Conservation (phyloP, 2,329 filamentous ascomycete genomes). For the Aureobasidium sp. region DNA sequence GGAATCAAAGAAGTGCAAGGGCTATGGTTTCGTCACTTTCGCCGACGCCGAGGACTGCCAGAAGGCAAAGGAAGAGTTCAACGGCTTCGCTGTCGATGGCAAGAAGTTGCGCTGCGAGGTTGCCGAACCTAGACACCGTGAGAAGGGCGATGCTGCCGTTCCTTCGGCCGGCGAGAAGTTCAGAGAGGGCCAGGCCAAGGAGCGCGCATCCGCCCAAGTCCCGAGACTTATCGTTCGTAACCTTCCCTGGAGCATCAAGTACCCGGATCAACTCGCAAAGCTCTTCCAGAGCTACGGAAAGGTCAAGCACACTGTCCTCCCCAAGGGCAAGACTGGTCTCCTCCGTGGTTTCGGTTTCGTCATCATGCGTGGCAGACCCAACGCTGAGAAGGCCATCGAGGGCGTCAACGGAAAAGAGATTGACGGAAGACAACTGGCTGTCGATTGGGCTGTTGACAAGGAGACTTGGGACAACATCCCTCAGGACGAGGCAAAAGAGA, state of each 20-base stretch:
- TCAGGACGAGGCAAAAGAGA: slow-evolving; percentile 36
- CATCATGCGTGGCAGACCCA: slow-evolving; percentile 75
- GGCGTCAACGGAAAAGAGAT: slow-evolving; percentile 82
- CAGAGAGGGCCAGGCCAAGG: slow-evolving; percentile 60
- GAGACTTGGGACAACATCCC: slow-evolving; percentile 54
- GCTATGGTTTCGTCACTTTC: slow-evolving; percentile 95
- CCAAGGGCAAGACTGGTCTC: slow-evolving; percentile 58
- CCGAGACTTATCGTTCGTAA: slow-evolving; percentile 85
- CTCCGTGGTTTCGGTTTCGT: slow-evolving; percentile 91
- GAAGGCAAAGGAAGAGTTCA: slow-evolving; percentile 69
- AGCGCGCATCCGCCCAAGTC: slow-evolving; percentile 57
- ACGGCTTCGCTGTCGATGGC: slow-evolving; percentile 69
- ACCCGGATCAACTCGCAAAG: slow-evolving; percentile 65
- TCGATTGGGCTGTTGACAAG: slow-evolving; percentile 96
- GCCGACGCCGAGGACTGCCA: slow-evolving; percentile 86
- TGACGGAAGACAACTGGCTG: slow-evolving; percentile 78
- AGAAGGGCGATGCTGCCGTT: slow-evolving; percentile 22
- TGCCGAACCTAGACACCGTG: slow-evolving; percentile 74
- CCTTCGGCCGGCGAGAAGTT: slow-evolving; percentile 27
- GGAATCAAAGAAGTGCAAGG: slow-evolving; percentile 76
- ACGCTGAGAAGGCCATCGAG: slow-evolving; percentile 81
- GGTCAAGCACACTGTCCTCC: slow-evolving; percentile 77
- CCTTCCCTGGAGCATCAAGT: slow-evolving; percentile 91
- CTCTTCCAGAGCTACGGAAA: slow-evolving; percentile 87
- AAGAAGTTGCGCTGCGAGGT: slow-evolving; percentile 78